These are phyloP conservation scores for Entelexis paramagnoliae DNA, from an alignment of 1,139 yeast genomes.

Conservation along the genomic window DNA sequence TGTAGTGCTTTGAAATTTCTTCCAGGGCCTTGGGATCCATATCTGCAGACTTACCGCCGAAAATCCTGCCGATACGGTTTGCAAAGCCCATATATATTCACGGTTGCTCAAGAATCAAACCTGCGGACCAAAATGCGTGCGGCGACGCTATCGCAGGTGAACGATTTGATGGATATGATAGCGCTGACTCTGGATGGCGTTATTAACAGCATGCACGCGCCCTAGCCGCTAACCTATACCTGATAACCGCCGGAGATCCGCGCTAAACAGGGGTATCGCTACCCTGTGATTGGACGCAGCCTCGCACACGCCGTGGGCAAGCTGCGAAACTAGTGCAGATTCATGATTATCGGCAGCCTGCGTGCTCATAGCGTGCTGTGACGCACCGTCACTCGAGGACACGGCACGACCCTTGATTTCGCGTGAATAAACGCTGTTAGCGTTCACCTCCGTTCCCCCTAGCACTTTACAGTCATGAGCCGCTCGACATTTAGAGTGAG, in stretches of 20 bases:
- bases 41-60: not conserved
- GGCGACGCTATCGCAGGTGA: not conserved
- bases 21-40: slow-evolving; percentile 6
- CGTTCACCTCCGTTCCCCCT: too few species aligned
- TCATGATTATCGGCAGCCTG: too few species aligned
- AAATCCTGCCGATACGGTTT: not conserved
- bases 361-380: too few species aligned
- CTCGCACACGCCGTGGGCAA: too few species aligned
- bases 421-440: too few species aligned
- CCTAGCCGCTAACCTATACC: slow-evolving; percentile 3
- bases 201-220: not conserved
- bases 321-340: too few species aligned
- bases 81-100: not conserved
- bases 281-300: not conserved
- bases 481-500: too few species aligned
- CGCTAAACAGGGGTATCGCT: not conserved
- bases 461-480: too few species aligned
- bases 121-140: not conserved
- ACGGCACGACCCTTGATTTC: too few species aligned
- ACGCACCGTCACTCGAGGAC: too few species aligned
- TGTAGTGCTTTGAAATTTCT: slow-evolving; percentile 15
- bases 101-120: too few species aligned
- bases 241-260: not conserved
- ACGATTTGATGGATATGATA: slow-evolving; percentile 1
- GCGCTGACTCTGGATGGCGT: not conserved